Evolutionary conservation across 2,329 filamentous ascomycete genomes (phyloP), one percentile per base, ranked within the genome.

Genomic region (Colletotrichum camelliae): DNA sequence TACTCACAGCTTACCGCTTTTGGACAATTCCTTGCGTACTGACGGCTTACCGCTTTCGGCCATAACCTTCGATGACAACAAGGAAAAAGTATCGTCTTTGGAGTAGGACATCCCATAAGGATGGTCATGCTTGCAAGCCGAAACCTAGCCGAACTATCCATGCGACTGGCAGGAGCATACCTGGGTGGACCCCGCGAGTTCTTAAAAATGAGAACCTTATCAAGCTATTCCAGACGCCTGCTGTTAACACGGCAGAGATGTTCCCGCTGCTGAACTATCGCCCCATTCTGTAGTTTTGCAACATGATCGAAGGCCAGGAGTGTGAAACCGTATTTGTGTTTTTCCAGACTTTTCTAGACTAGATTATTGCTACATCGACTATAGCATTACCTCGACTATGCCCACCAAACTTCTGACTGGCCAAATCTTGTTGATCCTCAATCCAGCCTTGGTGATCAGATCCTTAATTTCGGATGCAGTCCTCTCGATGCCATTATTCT

Each of bases 401-500:
- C 81, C 80, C 35, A 84, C 81, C 61, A 82, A 81, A 67, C 81
- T 83, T 35, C 83, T 77, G 57, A 79, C 81, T 43, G 81, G 79
- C 80, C 80, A 83, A 27, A 84, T 81, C 76, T 81, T 83, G 48
- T 74, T 80, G 8, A 84, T 60, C 71, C 74, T 77, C 39, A 84
- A 75, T 1, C 82, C 83, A 9, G 83, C 80, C 27, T 69, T 69
- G 65, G 81, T 77, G 31, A 82, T 55, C 8, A 84, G 74, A 24
- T 67, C 73, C 15, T 77, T 76, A 62, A 84, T 83, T 60, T 84
- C 79, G 2, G 77, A 78, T 1, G 82, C 83, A 52, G 81, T 84
- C 2, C 82, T 77, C 78, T 85, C 83, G 48, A 85, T 84, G 2
- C 83, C 83, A 58, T 84, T 85, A 75, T 84, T 82, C 43, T 80